Conservation (phyloP, 805 yeast species). For the Wickerhamiella cacticola region DNA sequence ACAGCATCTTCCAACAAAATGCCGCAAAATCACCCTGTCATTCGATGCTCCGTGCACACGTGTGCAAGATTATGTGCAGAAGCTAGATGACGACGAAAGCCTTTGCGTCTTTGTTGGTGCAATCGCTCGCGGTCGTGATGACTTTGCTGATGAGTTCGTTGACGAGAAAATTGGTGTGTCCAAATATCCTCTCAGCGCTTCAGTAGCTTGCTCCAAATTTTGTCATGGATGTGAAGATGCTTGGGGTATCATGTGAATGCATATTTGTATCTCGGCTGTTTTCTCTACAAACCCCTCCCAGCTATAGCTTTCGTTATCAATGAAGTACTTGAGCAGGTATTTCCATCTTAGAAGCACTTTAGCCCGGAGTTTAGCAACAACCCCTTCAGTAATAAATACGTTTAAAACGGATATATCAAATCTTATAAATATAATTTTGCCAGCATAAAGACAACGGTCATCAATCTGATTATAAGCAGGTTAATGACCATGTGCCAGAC, state of each 20-base stretch:
- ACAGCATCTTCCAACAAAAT: conserved; percentile 91
- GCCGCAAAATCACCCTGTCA: conserved; percentile 84
- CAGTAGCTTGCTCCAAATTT: conserved; percentile 95
- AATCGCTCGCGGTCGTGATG: conserved; percentile 97
- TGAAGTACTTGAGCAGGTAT: no score
- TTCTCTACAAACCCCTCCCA: no score
- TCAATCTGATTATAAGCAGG: no score
- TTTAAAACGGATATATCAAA: no score
- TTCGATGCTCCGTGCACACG: conserved; percentile 81
- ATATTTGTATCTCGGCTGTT: no score
- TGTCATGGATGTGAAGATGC: conserved; percentile 99
- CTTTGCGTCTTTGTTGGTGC: conserved; percentile 98
- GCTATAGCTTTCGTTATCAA: no score
- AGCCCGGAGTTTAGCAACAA: no score
- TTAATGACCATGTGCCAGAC: no score
- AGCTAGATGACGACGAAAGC: conserved; percentile 77
- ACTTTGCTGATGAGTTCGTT: conserved; percentile 91
- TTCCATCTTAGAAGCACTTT: no score
- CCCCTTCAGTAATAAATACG: no score
- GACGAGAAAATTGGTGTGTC: conserved; percentile 95
- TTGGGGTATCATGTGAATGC: conserved; percentile 59
- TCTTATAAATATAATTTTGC: no score
- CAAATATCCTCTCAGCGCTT: conserved; percentile 89
- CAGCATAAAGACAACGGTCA: no score
- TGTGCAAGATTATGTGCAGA: conserved; percentile 76